Evolutionary conservation across 1,139 yeast species (phyloP).

Genomic region (Scheffersomyces titani): DNA sequence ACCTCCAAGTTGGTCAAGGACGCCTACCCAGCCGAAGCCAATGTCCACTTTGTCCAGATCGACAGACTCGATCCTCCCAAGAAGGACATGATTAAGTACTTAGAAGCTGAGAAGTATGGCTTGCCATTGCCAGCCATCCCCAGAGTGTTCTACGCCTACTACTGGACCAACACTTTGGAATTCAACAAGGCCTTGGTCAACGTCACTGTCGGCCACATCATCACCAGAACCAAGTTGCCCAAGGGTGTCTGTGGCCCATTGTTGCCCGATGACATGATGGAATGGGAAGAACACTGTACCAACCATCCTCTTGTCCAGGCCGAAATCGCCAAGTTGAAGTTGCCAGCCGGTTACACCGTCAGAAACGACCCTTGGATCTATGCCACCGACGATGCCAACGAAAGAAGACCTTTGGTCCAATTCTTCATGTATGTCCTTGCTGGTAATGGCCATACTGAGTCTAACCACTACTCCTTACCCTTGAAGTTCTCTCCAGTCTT

Average conservation of each 20-base stretch:
- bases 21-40: constrained; percentile 46
- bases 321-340: constrained; percentile 63
- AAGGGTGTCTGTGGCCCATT: constrained; percentile 73
- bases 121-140: constrained; percentile 56
- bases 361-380: constrained; percentile 88
- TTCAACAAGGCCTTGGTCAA: constrained; percentile 77
- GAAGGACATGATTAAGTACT: constrained; percentile 64
- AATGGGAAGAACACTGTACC: constrained; percentile 52
- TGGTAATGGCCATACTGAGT: constrained; percentile 68
- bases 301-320: constrained; percentile 61
- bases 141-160: constrained; percentile 68
- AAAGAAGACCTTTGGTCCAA: constrained; percentile 65
- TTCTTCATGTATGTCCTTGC: constrained; percentile 78
- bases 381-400: constrained; percentile 70
- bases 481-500: constrained; percentile 81
- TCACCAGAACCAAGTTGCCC: constrained; percentile 58
- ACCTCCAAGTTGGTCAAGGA: constrained; percentile 68
- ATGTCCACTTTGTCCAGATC: constrained; percentile 70
- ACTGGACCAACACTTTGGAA: constrained; percentile 56
- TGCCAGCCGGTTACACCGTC: constrained; percentile 56
- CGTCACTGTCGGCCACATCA: constrained; percentile 62
- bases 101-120: constrained; percentile 71
- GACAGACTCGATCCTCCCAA: constrained; percentile 85
- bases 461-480: constrained; percentile 85
- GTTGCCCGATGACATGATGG: constrained; percentile 66